Percentiles rank a stretch among this genome's conserved stretches.
Evolutionary conservation across 1,139 yeast genomes (phyloP).

Genomic region (Pichia cactophila): DNA sequence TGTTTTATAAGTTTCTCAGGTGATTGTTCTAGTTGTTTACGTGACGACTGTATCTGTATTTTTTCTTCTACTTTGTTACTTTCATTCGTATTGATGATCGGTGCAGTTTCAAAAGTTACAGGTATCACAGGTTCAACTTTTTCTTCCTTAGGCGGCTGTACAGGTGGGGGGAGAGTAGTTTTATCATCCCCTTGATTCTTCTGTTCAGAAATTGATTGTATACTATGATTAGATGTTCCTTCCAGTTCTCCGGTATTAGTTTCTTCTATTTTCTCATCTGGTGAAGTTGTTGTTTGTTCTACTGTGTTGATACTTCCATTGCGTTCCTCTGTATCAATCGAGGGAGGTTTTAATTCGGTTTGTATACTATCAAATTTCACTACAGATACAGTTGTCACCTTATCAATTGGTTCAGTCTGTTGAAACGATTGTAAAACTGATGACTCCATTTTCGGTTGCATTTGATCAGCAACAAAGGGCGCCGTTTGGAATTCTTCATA

Average conservation of each 20-base stretch:
- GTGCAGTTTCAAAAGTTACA: background rate
- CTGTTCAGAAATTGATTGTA: background rate
- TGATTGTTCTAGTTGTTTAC: background rate
- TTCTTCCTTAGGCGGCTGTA: background rate
- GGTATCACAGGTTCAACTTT: background rate
- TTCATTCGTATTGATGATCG: background rate
- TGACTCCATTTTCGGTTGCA: background rate
- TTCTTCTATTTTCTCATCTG: background rate
- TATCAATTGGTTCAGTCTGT: background rate
- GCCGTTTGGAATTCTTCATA: background rate
- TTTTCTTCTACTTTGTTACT: background rate
- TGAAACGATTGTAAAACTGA: background rate
- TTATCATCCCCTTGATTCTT: background rate
- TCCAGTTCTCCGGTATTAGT: background rate
- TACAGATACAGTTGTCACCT: background rate
- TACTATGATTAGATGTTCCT: background rate
- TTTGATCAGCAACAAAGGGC: background rate
- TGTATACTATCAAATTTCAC: too few relatives aligned
- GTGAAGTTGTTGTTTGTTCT: background rate
- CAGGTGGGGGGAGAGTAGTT: background rate
- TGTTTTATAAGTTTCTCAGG: too few relatives aligned
- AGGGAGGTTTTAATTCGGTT: too few relatives aligned
- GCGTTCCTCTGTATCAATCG: background rate
- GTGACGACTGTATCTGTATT: background rate
- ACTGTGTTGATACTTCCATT: background rate